Base-by-base conservation (phyloP, 2,329 filamentous ascomycete genomes). In the Fusarium acutatum region DNA sequence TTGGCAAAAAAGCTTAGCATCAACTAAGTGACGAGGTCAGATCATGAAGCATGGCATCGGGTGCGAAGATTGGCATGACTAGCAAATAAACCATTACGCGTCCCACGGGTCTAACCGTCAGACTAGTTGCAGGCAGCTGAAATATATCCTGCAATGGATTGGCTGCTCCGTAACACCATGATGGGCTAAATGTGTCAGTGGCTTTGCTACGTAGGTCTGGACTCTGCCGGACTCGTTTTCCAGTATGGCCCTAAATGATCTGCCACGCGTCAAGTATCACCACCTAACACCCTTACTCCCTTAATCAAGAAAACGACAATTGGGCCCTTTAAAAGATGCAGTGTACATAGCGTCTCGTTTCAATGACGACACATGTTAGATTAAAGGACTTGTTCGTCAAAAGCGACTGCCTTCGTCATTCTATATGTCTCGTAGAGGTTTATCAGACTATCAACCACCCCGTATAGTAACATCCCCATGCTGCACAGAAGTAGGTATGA, bases 351-450 rank as follows among this genome's bases (percentile, higher is more conserved):
- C 1, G n/a, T 28, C 9, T 47, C 0, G 9, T 5, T 28, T 13
- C 2, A 8, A 47, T 4, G 26, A 49, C 18, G 0, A 22, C 6
- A 32, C 15, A 12, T 3, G 5, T 17, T 18, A 12, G 14, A 32
- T 49, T 9, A 4, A 13, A 49, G 28, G 13, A 32, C 18, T 6
- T 32, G 14, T 6, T 13, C 3, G 5, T 32, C 1, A 8, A 18
- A 14, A 20, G 46, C 9, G 10, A 32, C 28, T 18, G 46, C 22
- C 1, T 41, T 41, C 3, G 11, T 24, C 1, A 3, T 32, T 32
- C 5, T 32, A 24, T 11, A 11, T 20, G 0, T n/a, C 26, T 15
- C 10, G 18, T 11, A 37, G 11, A 6, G 15, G 17, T 12, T 41
- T 13, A 6, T 4, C 1, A 28, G 11, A 3, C 22, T 32, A 35